Percentiles rank a stretch among this genome's conserved stretches.
Evolutionary conservation across 2,329 filamentous ascomycete genomes (phyloP).

Genomic region (Colletotrichum tofieldiae): DNA sequence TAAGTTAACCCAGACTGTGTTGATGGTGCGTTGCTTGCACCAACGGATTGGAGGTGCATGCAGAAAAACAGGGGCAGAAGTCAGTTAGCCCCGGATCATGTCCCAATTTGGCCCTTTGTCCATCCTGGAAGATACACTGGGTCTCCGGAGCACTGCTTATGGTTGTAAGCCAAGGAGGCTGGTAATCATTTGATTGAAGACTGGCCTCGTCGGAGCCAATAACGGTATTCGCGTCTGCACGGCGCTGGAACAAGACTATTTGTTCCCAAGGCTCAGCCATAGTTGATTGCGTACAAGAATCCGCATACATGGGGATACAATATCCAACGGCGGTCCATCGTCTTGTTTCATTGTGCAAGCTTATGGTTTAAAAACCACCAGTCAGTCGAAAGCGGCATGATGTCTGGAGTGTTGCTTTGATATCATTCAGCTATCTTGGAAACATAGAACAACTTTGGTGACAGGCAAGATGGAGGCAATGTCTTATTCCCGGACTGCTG

Average conservation of each 20-base stretch:
- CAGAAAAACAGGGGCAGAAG: not conserved
- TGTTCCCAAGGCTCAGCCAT: not conserved
- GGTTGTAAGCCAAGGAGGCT: too few relatives aligned
- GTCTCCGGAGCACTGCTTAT: fast-evolving
- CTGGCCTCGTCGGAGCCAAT: too few relatives aligned
- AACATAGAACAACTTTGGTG: not conserved
- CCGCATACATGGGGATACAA: not conserved
- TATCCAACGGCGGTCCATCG: too few relatives aligned
- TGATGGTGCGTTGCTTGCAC: not conserved
- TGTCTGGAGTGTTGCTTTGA: too few relatives aligned
- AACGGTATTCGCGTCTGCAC: not conserved
- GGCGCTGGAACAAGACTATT: not conserved
- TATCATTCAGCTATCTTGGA: not conserved
- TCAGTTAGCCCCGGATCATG: too few relatives aligned
- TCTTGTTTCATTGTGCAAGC: too few relatives aligned
- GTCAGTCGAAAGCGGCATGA: not conserved
- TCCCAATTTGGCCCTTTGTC: not conserved
- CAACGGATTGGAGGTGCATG: not conserved
- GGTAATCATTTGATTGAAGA: too few relatives aligned
- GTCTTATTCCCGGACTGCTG: not conserved
- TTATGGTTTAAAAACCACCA: too few relatives aligned
- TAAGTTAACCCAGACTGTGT: not conserved
- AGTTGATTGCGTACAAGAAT: not conserved
- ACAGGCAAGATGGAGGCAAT: not conserved
- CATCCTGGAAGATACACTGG: not conserved